Evolutionary conservation across 805 yeast genomes (phyloP), one percentile per base, ranked within the genome.

Genomic region (Grigorovia humatica): DNA sequence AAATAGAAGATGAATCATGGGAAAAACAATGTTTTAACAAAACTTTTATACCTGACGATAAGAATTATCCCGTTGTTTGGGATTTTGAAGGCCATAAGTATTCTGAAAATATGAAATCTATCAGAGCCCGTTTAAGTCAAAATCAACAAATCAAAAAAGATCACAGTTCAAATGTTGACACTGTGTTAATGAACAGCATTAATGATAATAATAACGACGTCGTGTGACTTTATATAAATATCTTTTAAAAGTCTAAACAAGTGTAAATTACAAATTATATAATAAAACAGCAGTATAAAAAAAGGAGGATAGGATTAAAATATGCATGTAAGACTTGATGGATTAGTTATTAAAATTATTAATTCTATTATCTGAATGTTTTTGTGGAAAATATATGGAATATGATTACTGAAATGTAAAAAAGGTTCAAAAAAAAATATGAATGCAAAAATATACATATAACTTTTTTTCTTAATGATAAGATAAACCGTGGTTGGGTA

Each of bases 1-100:
- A 40, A 46, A 20, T 47, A 18, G 46, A 46, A 7, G 59, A 57
- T 5, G 62, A 61, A 42, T 55, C 58, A 13, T 66, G 68, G 69
- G 60, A 54, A 38, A 60, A 61, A 43, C 45, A 52, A 8, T 46
- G 61, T 23, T 60, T 54, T 4, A 59, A 56, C 2, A 54, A 54
- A 17, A 47, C 57, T 1, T 63, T 59, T 50, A 58, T 65, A n/a
- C 65, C 66, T 2, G 59, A 54, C 27, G 71, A 68, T 48, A 61
- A 61, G 5, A 67, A 66, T 48, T 68, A 66, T 51, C 70, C 71
- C 2, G 69, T 68, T 0, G 48, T 59, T 4, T 66, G 64, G 60
- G 64, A 66, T 47, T 50, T 60, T 1, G 49, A 52, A 44, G 65
- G 67, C 2, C 61, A 67, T 54, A 55, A 63, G 20, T 61, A 61